These are phyloP conservation scores for Yarrowia keelungensis DNA, from an alignment of 805 yeast genomes.

Conservation along the genomic window DNA sequence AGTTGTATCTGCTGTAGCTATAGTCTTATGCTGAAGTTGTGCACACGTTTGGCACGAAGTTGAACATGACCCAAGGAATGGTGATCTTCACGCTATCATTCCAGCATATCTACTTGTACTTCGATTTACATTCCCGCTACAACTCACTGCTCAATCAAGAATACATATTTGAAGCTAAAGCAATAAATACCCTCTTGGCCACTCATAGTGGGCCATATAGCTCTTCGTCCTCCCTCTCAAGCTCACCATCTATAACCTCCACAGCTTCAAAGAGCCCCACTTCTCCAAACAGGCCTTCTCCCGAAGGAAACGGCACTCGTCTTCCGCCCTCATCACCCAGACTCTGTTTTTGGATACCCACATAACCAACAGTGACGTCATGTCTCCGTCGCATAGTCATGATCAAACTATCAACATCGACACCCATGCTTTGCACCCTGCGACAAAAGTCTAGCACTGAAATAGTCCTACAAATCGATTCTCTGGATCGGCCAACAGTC, in stretches of 20 bases:
- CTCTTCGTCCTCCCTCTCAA: neutral
- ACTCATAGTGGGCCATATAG: neutral
- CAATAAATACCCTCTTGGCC: neutral
- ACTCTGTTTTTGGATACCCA: constrained; percentile 8
- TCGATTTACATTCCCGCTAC: too few species aligned
- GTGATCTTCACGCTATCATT: too few species aligned
- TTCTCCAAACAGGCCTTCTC: neutral
- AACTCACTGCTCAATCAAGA: too few species aligned
- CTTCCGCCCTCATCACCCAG: neutral
- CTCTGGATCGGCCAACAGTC: neutral
- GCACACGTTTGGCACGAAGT: too few species aligned
- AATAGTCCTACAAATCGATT: neutral
- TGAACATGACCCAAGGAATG: too few species aligned
- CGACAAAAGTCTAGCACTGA: constrained; percentile 2
- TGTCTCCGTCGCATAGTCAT: constrained; percentile 4
- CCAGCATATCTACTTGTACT: too few species aligned
- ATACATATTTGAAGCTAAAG: constrained; percentile 4
- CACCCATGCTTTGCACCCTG: neutral
- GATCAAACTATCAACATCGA: neutral
- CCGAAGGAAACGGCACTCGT: neutral
- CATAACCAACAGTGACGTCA: constrained; percentile 11
- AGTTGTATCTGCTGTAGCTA: too few species aligned
- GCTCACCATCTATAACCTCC: constrained; percentile 1
- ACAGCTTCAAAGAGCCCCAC: neutral
- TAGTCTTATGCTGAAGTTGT: too few species aligned